Evolutionary conservation across 257 asterid genomes (phyloP).

Genomic region (Mitragyna speciosa): DNA sequence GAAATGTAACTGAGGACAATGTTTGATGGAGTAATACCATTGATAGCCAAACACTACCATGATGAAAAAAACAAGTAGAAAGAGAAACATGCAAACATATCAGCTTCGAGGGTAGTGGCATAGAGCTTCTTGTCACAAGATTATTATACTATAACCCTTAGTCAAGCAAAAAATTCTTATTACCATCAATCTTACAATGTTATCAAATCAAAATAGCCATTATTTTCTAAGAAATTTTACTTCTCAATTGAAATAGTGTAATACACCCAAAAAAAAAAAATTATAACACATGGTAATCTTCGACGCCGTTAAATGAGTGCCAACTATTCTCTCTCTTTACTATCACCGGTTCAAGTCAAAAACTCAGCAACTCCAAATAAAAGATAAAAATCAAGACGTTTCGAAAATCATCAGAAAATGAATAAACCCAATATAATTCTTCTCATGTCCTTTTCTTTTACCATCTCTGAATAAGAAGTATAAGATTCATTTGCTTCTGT

Average conservation of each 20-base stretch:
- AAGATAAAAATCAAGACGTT: not conserved
- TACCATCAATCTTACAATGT: not conserved
- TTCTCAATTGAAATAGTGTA: not conserved
- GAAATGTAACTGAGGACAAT: not conserved
- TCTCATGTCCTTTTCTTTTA: too few relatives aligned
- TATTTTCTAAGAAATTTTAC: not conserved
- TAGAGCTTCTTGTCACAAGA: not conserved
- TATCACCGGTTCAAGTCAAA: not conserved
- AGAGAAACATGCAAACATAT: not conserved
- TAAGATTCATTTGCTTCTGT: not conserved
- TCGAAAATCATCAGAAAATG: not conserved
- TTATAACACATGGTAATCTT: not conserved
- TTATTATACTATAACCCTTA: conserved; percentile 1
- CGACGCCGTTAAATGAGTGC: not conserved
- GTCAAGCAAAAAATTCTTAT: not conserved
- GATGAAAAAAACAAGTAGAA: not conserved
- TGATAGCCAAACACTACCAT: not conserved
- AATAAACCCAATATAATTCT: not conserved
- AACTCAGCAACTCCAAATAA: too few relatives aligned
- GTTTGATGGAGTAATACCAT: not conserved
- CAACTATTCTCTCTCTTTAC: not conserved
- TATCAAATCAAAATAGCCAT: not conserved
- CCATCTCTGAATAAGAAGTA: not conserved
- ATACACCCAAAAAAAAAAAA: too few relatives aligned
- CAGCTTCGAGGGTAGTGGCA: not conserved